phyloP scores from a whole-genome alignment of 2,329 filamentous ascomycete species.

The Epichloe festucae region DNA sequence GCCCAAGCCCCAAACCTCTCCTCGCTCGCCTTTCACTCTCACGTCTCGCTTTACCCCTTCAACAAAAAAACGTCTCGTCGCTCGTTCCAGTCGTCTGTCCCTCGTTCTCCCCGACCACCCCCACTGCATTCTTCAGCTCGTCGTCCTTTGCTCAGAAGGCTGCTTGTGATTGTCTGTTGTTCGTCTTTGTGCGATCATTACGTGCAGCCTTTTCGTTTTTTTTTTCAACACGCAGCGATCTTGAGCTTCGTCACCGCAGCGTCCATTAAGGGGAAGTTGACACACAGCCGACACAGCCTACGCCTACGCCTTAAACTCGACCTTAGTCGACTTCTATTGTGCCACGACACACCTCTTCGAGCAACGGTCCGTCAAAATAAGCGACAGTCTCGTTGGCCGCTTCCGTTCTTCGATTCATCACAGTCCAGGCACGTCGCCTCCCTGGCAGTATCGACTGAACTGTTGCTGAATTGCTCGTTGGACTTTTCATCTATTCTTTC shows the following conservation, averaged over 20 bases:
- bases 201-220: background rate
- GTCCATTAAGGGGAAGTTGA: background rate
- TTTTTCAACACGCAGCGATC: background rate
- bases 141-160: slow-evolving; percentile 7
- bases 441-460: slow-evolving; percentile 15
- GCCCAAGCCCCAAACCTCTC: slow-evolving; percentile 1
- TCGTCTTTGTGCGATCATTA: slow-evolving; percentile 1
- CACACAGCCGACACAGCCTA: background rate
- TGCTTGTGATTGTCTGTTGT: background rate
- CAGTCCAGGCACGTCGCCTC: slow-evolving; percentile 4
- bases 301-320: background rate
- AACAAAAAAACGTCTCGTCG: slow-evolving; percentile 22
- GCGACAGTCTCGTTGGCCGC: background rate
- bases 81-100: slow-evolving; percentile 26
- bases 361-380: background rate
- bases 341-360: background rate
- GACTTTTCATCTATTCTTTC: background rate
- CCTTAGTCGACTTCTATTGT: background rate
- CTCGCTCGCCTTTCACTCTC: slow-evolving; percentile 9
- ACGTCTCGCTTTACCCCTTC: slow-evolving; percentile 21
- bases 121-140: slow-evolving; percentile 12
- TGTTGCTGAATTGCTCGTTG: background rate
- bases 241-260: background rate
- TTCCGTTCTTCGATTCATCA: background rate
- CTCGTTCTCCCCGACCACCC: slow-evolving; percentile 21